Conservation (phyloP, 1,139 yeast genomes). For the Protomyces pachydermus region DNA sequence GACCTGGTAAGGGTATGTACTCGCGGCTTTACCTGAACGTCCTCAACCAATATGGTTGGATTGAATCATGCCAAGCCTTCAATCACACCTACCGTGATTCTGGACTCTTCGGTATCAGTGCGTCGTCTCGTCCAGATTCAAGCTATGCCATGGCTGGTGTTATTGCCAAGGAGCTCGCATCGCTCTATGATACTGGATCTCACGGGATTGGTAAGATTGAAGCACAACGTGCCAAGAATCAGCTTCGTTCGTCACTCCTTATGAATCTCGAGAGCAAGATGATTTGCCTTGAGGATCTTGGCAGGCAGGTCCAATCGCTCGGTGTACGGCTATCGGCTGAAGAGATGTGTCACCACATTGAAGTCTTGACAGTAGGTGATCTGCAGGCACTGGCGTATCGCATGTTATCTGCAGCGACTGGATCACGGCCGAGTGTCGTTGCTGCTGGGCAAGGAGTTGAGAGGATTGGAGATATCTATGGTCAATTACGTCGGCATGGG, state of each 20-base stretch:
- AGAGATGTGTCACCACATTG: conserved; percentile 80
- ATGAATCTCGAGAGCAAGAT: conserved; percentile 91
- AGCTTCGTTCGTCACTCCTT: conserved; percentile 76
- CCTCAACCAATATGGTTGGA: conserved; percentile 82
- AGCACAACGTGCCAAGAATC: conserved; percentile 85
- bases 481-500: conserved; percentile 63
- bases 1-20: conserved; percentile 99
- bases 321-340: conserved; percentile 69
- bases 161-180: conserved; percentile 28
- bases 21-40: conserved; percentile 88
- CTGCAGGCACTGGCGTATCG: conserved; percentile 68
- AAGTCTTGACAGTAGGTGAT: conserved; percentile 59
- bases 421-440: conserved; percentile 73
- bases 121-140: conserved; percentile 22
- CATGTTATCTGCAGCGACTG: conserved; percentile 65
- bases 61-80: conserved; percentile 82
- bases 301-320: conserved; percentile 78
- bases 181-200: conserved; percentile 35
- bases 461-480: conserved; percentile 75
- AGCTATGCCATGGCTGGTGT: conserved; percentile 26
- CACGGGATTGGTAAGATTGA: conserved; percentile 66
- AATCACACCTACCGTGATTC: conserved; percentile 87
- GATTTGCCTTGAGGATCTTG: conserved; percentile 89
- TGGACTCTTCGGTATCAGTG: conserved; percentile 75
- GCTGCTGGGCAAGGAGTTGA: conserved; percentile 78